Conservation (phyloP, 768 basidiomycete species). For the Artomyces pyxidatus region DNA sequence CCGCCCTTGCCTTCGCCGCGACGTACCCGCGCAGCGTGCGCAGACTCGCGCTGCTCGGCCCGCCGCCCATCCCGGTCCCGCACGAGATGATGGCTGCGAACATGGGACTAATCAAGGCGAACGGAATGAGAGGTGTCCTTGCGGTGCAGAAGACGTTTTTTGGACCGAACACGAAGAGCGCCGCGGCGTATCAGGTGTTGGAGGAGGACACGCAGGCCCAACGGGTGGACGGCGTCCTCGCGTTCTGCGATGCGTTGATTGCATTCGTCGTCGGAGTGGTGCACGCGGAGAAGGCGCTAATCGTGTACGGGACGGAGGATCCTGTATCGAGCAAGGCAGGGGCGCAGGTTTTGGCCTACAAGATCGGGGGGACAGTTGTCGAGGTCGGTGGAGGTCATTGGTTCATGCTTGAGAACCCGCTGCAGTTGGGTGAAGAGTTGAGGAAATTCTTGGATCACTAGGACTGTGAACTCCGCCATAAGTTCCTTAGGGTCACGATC, state of each 20-base stretch:
- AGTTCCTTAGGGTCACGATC: too few species aligned
- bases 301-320: neutral
- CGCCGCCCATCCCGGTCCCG: neutral
- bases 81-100: neutral
- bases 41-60: neutral
- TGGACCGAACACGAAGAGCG: neutral
- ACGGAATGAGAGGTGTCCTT: neutral
- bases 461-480: neutral
- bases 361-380: neutral
- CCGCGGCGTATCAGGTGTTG: neutral
- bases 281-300: neutral
- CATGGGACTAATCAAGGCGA: neutral
- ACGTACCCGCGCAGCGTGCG: neutral
- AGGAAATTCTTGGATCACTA: neutral
- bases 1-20: neutral
- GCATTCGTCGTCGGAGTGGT: neutral
- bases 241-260: neutral
- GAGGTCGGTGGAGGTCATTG: neutral
- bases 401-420: neutral
- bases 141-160: neutral
- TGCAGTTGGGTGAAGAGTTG: neutral
- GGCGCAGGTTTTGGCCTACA: neutral
- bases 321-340: neutral
- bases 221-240: neutral
- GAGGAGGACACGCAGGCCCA: neutral